Conservation (phyloP, 2,329 filamentous ascomycete genomes). For the Boeremia exigua region DNA sequence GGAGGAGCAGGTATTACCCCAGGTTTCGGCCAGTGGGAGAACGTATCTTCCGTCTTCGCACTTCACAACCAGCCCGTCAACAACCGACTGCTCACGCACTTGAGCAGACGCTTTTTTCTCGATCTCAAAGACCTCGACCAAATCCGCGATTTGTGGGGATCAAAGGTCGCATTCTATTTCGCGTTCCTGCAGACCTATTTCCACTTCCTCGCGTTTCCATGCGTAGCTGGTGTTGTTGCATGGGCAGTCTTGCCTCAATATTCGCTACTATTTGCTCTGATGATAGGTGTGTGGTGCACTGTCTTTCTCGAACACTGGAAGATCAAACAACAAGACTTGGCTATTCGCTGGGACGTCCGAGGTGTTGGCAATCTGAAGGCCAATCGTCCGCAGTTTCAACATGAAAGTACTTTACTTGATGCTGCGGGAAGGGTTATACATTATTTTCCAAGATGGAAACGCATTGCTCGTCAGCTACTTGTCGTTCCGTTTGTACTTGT, state of each 20-base stretch:
- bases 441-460: slow-evolving; percentile 41
- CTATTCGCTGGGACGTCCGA: slow-evolving; percentile 43
- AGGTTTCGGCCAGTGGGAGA: slow-evolving; percentile 71
- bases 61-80: slow-evolving; percentile 81
- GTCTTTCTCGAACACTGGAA: slow-evolving; percentile 47
- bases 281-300: slow-evolving; percentile 44
- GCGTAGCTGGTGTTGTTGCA: slow-evolving; percentile 36
- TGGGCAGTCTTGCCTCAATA: slow-evolving; percentile 42
- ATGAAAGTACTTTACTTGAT: slow-evolving; percentile 34
- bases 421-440: slow-evolving; percentile 32
- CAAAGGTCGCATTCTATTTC: slow-evolving; percentile 60
- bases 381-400: slow-evolving; percentile 39
- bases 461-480: slow-evolving; percentile 36
- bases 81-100: slow-evolving; percentile 74
- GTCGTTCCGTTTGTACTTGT: slow-evolving; percentile 40
- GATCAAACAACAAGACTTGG: slow-evolving; percentile 39
- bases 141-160: slow-evolving; percentile 78
- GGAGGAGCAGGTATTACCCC: slow-evolving; percentile 81
- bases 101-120: slow-evolving; percentile 74
- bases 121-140: slow-evolving; percentile 71
- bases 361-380: slow-evolving; percentile 39
- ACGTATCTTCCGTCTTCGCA: slow-evolving; percentile 76
- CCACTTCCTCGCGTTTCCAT: slow-evolving; percentile 38
- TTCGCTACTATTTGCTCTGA: slow-evolving; percentile 38
- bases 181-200: slow-evolving; percentile 46